Percentiles rank a stretch among this genome's conserved stretches.
phyloP scores from a whole-genome alignment of 176 grass and related monocot species.

The Ensete ventricosum region DNA sequence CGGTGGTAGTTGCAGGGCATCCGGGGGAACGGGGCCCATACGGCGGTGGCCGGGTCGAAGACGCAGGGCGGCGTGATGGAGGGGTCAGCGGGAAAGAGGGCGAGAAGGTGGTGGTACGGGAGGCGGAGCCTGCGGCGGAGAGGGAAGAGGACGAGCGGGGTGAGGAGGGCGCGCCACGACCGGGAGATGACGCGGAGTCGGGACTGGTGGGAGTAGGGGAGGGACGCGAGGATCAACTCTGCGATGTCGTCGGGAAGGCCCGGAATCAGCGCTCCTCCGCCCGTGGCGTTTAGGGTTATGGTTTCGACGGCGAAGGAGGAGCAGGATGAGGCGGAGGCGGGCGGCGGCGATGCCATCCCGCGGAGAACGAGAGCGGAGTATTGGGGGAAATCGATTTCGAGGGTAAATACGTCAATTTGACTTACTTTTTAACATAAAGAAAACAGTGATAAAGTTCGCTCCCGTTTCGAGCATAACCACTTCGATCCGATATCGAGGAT shows the following conservation, averaged over 20 bases:
- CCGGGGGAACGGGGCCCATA: slow-evolving; percentile 52
- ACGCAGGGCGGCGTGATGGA: slow-evolving; percentile 57
- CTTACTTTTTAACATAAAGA: no score
- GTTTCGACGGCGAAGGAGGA: slow-evolving; percentile 21
- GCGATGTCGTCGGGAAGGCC: slow-evolving; percentile 69
- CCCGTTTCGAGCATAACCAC: no score
- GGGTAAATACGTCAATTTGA: no score
- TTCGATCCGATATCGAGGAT: background rate
- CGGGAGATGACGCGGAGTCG: slow-evolving; percentile 68
- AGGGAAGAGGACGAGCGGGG: slow-evolving; percentile 35
- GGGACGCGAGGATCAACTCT: slow-evolving; percentile 53
- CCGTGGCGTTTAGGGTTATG: slow-evolving; percentile 17
- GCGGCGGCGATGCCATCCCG: slow-evolving; percentile 30
- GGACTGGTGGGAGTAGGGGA: slow-evolving; percentile 54
- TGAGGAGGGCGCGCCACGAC: slow-evolving; percentile 52
- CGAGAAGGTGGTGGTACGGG: slow-evolving; percentile 48
- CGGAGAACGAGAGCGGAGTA: no score
- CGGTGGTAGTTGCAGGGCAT: slow-evolving; percentile 64
- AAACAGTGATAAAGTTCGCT: no score
- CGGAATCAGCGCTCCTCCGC: slow-evolving; percentile 41
- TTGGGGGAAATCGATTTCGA: no score
- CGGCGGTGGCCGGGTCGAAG: slow-evolving; percentile 51
- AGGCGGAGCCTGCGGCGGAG: slow-evolving; percentile 67
- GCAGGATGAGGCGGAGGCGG: slow-evolving; percentile 16
- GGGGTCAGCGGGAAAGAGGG: slow-evolving; percentile 75